Evolutionary conservation across 495 filamentous ascomycete genomes (phyloP), one percentile per base, ranked within the genome.

Genomic region (Aspergillus affinis): DNA sequence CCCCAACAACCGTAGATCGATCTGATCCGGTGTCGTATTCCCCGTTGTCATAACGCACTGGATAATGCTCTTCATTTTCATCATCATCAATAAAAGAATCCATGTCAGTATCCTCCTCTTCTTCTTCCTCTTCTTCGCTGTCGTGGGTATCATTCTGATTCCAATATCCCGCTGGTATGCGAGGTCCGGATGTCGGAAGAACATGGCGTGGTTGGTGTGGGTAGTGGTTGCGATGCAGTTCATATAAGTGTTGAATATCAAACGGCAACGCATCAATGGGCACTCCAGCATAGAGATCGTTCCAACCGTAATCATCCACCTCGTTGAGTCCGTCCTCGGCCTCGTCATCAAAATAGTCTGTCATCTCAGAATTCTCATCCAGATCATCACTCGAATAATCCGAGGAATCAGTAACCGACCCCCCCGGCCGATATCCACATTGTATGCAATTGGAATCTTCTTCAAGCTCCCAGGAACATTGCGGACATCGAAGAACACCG

Each of bases 381-480:
- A 66, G 56, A 17, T 66, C 67, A 57, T 67, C 72, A 17, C 36
- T 41, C 51, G 48, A 26, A 48, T 64, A 68, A 51, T 73, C 72
- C 15, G 70, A 72, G 26, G 54, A 48, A 21, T 61, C 69, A 8
- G 69, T 61, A 44, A 70, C 66, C 15, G 65, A 76, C 15, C 74
- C 72, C 48, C 77, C 74, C n/a, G 76, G 72, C 13, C 69, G 73
- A 23, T 79, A 78, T 41, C 80, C 82, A 61, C 88, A 91, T 6
- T 75, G 73, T 32, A 59, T 58, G 58, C 88, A 91, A 6, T 69
- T 65, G 26, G 79, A 72, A 46, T 80, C 81, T 54, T 85, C 84
- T 54, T 75, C 75, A 12, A 90, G 74, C 69, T 91, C 88, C 84
- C 85, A 90, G 26, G 72, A 62, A 61, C 88, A 91, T 10, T 64